Percentiles rank a stretch among this genome's conserved stretches.
phyloP scores from a whole-genome alignment of 2,329 filamentous ascomycete genomes.

The Botrytis fragariae region DNA sequence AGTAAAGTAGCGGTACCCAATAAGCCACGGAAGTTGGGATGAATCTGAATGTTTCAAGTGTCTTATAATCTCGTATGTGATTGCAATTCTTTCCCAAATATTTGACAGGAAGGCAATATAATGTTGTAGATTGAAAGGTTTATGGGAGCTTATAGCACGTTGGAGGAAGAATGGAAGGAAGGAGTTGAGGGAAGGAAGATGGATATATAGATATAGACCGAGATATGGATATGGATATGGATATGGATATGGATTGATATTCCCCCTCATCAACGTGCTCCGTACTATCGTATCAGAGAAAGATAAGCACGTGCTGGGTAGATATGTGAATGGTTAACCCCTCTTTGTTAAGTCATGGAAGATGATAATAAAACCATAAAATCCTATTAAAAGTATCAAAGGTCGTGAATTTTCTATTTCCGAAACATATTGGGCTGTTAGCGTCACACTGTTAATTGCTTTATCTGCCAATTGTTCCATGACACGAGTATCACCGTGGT shows the following conservation, averaged over 20 bases:
- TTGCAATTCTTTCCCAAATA: background rate
- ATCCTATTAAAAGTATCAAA: background rate
- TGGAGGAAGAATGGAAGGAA: background rate
- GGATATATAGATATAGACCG: background rate
- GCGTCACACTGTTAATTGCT: slow-evolving; percentile 26
- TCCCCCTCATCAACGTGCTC: background rate
- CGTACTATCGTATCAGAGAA: background rate
- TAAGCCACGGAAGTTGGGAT: slow-evolving; percentile 4
- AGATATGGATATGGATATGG: background rate
- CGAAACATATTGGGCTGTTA: slow-evolving; percentile 28
- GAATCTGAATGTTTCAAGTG: background rate
- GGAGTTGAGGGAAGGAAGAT: background rate
- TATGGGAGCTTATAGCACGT: background rate
- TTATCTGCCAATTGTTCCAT: slow-evolving; percentile 30
- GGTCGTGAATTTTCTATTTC: background rate
- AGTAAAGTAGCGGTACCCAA: background rate
- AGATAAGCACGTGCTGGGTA: background rate
- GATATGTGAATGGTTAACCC: background rate
- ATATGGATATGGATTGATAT: background rate
- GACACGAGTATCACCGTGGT: slow-evolving; percentile 29
- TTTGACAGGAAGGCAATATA: background rate
- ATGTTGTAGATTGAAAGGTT: background rate
- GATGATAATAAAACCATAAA: background rate
- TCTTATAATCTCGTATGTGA: background rate
- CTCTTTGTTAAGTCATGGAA: slow-evolving; percentile 4